Evolutionary conservation across 768 basidiomycete genomes (phyloP), one percentile per base, ranked within the genome.

Genomic region (Rhodosporidiobolus sp.): DNA sequence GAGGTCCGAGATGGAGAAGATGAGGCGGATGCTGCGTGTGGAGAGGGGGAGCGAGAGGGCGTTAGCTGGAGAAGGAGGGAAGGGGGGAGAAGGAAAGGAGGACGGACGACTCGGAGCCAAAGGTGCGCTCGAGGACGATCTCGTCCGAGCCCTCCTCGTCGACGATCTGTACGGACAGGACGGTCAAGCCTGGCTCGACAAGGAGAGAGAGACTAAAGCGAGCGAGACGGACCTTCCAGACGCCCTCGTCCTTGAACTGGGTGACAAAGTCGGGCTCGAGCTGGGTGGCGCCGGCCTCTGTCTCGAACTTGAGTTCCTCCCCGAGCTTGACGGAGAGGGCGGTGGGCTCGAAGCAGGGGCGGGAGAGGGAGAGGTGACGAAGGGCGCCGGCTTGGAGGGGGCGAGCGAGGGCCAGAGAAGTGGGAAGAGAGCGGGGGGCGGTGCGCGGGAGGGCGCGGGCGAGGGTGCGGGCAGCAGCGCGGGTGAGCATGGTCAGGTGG

Each of bases 1-100:
- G 63, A 95, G 84, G 81, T 97, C 94, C 52, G 90, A 89, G 76
- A 95, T 91, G 70, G 92, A 92, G 86, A 98, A 96, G 81, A 92
- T 88, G 79, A 94, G 80, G 45, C 89, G 90, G 81, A 98, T 86
- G 76, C 92, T 94, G 78, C 32, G 24, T 17, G n/a, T n/a, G n/a
- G n/a, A n/a, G n/a, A 63, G 26, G 45, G 52, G 43, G 35, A 26
- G n/a, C 43, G 34, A n/a, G n/a, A n/a, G n/a, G 46, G 65, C n/a
- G 28, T 22, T 12, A 68, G 52, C n/a, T n/a, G n/a, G n/a, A n/a
- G 26, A 32, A 48, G 59, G 45, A 57, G 24, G 19, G 10, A 34
- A 17, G 9, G 30, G 5, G 28, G 30, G 7, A 20, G 46, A 14
- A 24, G 54, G 74, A 48, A 32, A 46, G n/a, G 32, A 49, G 60